Conservation (phyloP, 768 basidiomycete species). For the Boletellus emodensis region DNA sequence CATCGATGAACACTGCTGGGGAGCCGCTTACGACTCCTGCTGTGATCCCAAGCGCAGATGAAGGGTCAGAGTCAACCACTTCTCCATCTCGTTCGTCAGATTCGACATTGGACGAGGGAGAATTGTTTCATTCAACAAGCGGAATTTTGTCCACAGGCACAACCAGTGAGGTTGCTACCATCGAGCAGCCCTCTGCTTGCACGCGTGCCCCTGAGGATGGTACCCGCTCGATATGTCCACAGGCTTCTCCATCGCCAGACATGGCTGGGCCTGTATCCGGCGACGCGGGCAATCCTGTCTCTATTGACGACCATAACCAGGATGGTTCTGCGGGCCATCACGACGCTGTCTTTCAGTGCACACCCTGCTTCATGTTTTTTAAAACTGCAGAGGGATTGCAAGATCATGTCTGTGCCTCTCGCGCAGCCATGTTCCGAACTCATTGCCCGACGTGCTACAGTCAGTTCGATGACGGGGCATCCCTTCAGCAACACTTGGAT, state of each 20-base stretch:
- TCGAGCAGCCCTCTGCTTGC: background rate
- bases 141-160: background rate
- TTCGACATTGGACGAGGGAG: conserved; percentile 3
- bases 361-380: conserved; percentile 14
- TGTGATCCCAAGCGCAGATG: background rate
- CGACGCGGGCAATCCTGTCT: background rate
- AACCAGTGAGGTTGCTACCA: background rate
- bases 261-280: background rate
- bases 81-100: conserved; percentile 4
- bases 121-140: conserved; percentile 6
- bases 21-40: background rate
- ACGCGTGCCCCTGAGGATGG: background rate
- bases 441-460: conserved; percentile 23
- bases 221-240: conserved; percentile 9
- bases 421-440: conserved; percentile 3
- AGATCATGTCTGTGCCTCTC: conserved; percentile 16
- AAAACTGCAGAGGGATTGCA: conserved; percentile 6
- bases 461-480: conserved; percentile 18
- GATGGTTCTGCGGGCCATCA: background rate
- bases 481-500: conserved; percentile 18
- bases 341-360: conserved; percentile 7
- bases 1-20: background rate
- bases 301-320: background rate
- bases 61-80: background rate
- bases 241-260: background rate